Evolutionary conservation across 768 basidiomycete species (phyloP).

Genomic region (Leccinum obscurum): DNA sequence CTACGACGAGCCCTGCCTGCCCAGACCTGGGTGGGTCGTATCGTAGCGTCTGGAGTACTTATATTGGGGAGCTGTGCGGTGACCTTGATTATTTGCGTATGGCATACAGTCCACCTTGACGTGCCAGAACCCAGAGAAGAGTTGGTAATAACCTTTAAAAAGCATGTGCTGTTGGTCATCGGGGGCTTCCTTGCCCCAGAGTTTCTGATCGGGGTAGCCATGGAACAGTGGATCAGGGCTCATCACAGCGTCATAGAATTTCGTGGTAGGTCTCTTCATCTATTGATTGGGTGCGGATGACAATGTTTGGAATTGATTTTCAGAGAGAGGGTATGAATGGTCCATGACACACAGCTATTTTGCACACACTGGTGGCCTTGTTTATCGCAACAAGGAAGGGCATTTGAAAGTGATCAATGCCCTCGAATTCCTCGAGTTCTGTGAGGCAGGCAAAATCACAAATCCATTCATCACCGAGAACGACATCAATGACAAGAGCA

Average conservation of each 20-base stretch:
- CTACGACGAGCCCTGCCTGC: neutral
- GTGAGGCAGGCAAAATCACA: neutral
- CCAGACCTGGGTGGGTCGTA: neutral
- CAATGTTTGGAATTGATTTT: neutral
- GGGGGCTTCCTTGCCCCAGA: neutral
- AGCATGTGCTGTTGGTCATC: neutral
- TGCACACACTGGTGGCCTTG: neutral
- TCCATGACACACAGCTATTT: neutral
- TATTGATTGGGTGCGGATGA: neutral
- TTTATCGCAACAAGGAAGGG: neutral
- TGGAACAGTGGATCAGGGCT: neutral
- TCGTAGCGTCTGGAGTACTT: neutral
- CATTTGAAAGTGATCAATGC: neutral
- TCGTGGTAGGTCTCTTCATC: neutral
- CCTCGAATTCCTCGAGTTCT: neutral
- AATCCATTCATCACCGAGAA: neutral
- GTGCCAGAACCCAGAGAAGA: neutral
- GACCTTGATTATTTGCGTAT: neutral
- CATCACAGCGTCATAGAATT: neutral
- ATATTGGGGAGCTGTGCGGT: neutral
- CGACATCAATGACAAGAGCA: slow-evolving; percentile 6
- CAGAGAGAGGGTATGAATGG: neutral
- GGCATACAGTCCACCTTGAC: neutral
- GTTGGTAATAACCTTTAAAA: neutral
- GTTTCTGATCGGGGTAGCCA: neutral